A percentile compares a stretch with the other conserved stretches of the same genome.
Conservation (phyloP, 2,329 filamentous ascomycete genomes). For the Stachybotrys echinatus region DNA sequence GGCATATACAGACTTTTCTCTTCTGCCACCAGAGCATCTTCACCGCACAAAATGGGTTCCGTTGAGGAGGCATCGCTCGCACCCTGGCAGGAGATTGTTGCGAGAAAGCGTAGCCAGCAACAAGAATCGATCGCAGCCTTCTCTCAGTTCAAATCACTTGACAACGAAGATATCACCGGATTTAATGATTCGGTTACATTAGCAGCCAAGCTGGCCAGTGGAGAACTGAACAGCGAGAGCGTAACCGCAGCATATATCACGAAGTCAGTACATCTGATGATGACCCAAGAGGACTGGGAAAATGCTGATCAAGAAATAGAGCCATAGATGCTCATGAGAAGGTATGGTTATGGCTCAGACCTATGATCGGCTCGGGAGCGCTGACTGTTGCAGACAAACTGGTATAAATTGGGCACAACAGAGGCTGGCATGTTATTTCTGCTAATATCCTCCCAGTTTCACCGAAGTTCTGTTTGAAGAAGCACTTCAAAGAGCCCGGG, state of each 20-base stretch:
- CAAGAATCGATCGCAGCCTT: background rate
- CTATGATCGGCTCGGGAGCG: background rate
- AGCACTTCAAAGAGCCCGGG: background rate
- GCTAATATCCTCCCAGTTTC: background rate
- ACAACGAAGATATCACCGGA: background rate
- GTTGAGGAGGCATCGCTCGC: too few species aligned
- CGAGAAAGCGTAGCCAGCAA: background rate
- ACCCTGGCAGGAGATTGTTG: background rate
- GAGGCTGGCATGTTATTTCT: background rate
- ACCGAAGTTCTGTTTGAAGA: background rate
- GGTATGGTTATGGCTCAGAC: background rate
- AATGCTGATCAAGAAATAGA: background rate
- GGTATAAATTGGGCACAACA: background rate
- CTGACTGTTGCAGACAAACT: background rate
- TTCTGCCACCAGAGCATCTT: too few species aligned
- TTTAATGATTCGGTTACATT: background rate
- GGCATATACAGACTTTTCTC: too few species aligned
- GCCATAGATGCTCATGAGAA: background rate
- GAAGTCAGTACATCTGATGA: background rate
- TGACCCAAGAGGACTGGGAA: background rate
- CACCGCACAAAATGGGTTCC: too few species aligned
- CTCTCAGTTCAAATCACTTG: background rate
- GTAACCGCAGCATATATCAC: background rate
- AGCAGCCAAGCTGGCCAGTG: background rate
- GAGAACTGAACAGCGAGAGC: background rate